Conservation (phyloP, 2,329 filamentous ascomycete species). For the Colletotrichum somersetense region DNA sequence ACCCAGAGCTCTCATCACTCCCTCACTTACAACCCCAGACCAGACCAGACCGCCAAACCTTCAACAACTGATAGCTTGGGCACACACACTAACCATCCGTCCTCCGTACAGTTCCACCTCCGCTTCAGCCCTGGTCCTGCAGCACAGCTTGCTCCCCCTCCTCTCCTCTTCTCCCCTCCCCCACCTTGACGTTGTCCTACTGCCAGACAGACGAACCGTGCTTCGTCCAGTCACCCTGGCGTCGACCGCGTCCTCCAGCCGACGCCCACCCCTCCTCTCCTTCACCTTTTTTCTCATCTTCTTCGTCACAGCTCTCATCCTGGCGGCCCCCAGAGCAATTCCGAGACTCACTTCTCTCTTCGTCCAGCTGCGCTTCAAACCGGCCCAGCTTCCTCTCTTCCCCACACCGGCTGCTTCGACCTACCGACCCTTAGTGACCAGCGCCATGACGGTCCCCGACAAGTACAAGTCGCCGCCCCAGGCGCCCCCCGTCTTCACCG, state of each 20-base stretch:
- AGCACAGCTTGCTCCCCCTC: slow-evolving; percentile 15
- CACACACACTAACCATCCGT: not conserved
- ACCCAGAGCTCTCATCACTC: not conserved
- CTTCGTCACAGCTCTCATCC: slow-evolving; percentile 68
- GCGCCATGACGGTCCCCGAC: slow-evolving; percentile 69
- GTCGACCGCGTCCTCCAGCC: slow-evolving; percentile 45
- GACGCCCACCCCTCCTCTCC: slow-evolving; percentile 51
- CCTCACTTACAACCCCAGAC: not conserved
- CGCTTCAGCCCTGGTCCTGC: slow-evolving; percentile 29
- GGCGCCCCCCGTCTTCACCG: slow-evolving; percentile 81
- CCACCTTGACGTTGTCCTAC: slow-evolving; percentile 35
- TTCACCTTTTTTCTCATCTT: slow-evolving; percentile 69
- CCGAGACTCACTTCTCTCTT: slow-evolving; percentile 70
- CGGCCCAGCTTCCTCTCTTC: slow-evolving; percentile 47
- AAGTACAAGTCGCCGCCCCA: slow-evolving; percentile 82
- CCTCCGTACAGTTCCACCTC: slow-evolving; percentile 14
- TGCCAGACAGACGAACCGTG: slow-evolving; percentile 26
- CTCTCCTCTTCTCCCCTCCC: slow-evolving; percentile 19
- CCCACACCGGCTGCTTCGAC: slow-evolving; percentile 48
- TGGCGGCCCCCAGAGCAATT: slow-evolving; percentile 74
- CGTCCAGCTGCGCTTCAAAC: slow-evolving; percentile 63
- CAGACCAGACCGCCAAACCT: not conserved
- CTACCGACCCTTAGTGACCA: slow-evolving; percentile 57
- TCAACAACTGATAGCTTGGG: not conserved
- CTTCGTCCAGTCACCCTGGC: slow-evolving; percentile 54